These are phyloP conservation scores for Podaxis sp. DNA, from an alignment of 768 basidiomycete genomes.

Conservation along the genomic window DNA sequence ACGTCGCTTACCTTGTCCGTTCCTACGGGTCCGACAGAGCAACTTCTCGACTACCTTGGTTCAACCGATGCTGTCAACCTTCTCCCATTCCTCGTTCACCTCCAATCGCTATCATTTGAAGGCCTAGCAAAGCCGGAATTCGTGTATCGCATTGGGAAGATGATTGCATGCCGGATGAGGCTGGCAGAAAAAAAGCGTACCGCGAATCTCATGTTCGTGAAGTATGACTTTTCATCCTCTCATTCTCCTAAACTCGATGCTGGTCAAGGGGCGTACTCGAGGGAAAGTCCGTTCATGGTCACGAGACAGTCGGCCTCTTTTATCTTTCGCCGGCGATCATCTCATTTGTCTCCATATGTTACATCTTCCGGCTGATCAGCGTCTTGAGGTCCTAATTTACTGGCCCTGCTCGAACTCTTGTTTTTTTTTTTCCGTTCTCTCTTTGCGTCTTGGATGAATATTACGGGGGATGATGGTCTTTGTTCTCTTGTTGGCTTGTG, in stretches of 20 bases:
- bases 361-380: not conserved
- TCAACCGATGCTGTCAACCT: constrained; percentile 13
- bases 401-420: no score
- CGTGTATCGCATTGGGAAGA: constrained; percentile 12
- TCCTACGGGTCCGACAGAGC: constrained; percentile 9
- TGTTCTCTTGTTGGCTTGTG: not conserved
- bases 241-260: constrained; percentile 4
- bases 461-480: not conserved
- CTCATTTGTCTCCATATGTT: not conserved
- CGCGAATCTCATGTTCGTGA: constrained; percentile 10
- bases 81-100: constrained; percentile 11
- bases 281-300: constrained; percentile 8
- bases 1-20: constrained; percentile 9
- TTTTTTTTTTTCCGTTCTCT: not conserved
- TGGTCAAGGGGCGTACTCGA: not conserved
- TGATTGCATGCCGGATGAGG: constrained; percentile 13
- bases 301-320: constrained; percentile 15
- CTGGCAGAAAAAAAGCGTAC: constrained; percentile 9
- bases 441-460: not conserved
- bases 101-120: constrained; percentile 12
- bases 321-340: constrained; percentile 3
- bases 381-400: not conserved
- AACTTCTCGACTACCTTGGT: constrained; percentile 14
- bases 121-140: constrained; percentile 13
- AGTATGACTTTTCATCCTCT: constrained; percentile 13